A percentile compares a stretch with the other conserved stretches of the same genome.
Conservation (phyloP, 306 rosid genomes). For the Comarum palustre region DNA sequence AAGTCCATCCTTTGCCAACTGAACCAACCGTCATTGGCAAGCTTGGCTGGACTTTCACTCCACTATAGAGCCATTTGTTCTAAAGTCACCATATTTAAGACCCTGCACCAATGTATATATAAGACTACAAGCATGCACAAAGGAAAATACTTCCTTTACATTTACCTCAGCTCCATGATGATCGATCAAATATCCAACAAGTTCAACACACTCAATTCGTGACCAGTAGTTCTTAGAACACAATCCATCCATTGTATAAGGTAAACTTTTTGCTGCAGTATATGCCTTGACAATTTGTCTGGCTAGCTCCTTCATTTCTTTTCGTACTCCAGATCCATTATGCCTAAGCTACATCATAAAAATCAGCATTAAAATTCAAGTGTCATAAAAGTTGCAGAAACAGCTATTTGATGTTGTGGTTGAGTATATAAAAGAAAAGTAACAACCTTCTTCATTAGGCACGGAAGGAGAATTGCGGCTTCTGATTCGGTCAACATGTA, state of each 20-base stretch:
- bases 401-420: not conserved
- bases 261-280: constrained; percentile 83
- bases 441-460: constrained; percentile 81
- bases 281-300: constrained; percentile 69
- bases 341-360: constrained; percentile 98
- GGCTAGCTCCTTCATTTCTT: constrained; percentile 91
- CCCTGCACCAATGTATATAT: not conserved
- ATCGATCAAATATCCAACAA: constrained; percentile 85
- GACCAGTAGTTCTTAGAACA: constrained; percentile 97
- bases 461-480: constrained; percentile 89
- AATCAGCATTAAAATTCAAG: not conserved
- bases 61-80: no score
- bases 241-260: constrained; percentile 88
- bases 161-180: constrained; percentile 86
- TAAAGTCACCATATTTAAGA: no score
- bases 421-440: not conserved
- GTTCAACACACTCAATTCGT: constrained; percentile 89
- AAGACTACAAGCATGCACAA: constrained; percentile 2
- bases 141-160: not conserved
- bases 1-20: no score
- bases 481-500: constrained; percentile 82
- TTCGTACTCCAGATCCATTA: constrained; percentile 89
- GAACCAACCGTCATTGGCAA: no score
- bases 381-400: not conserved
- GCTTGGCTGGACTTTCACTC: no score